Percentiles rank a stretch among this genome's conserved stretches.
These are phyloP conservation scores for Geotrichum fermentans DNA, from an alignment of 1,139 yeast species.

Conservation along the genomic window DNA sequence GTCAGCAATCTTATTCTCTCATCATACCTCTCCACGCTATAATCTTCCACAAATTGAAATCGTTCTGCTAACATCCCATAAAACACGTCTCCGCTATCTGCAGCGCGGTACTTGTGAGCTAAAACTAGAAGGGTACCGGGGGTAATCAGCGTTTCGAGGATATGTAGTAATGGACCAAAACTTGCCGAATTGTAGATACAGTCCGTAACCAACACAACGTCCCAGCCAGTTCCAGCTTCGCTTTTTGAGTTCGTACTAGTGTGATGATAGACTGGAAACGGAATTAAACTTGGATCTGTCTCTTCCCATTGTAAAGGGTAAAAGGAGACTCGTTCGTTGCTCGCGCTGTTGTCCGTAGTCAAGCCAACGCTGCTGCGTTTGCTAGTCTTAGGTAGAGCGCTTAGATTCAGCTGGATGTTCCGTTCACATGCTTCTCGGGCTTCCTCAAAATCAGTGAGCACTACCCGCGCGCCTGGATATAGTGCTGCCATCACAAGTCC, in stretches of 20 bases:
- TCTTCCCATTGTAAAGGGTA: constrained; percentile 19
- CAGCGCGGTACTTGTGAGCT: constrained; percentile 32
- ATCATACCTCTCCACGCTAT: constrained; percentile 11
- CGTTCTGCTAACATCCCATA: constrained; percentile 22
- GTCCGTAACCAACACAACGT: constrained; percentile 32
- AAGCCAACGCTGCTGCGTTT: constrained; percentile 3
- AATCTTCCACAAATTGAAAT: constrained; percentile 14
- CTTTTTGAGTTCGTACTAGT: neutral
- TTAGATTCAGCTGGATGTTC: constrained; percentile 24
- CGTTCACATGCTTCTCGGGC: constrained; percentile 28
- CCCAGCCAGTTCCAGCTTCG: constrained; percentile 24
- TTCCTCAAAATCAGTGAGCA: constrained; percentile 31
- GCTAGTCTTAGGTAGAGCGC: constrained; percentile 11
- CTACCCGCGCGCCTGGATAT: constrained; percentile 23
- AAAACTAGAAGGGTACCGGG: constrained; percentile 25
- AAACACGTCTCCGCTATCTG: constrained; percentile 27
- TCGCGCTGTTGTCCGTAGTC: neutral
- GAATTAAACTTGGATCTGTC: constrained; percentile 9
- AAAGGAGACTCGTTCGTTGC: constrained; percentile 7
- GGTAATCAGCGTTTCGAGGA: constrained; percentile 23
- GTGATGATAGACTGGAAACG: constrained; percentile 14
- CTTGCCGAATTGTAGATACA: constrained; percentile 34
- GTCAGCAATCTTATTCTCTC: constrained; percentile 12
- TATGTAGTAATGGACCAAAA: constrained; percentile 28
- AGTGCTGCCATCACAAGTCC: constrained; percentile 27